Base-by-base conservation (phyloP, 2,329 filamentous ascomycete species). In the Coniochaeta sp. region DNA sequence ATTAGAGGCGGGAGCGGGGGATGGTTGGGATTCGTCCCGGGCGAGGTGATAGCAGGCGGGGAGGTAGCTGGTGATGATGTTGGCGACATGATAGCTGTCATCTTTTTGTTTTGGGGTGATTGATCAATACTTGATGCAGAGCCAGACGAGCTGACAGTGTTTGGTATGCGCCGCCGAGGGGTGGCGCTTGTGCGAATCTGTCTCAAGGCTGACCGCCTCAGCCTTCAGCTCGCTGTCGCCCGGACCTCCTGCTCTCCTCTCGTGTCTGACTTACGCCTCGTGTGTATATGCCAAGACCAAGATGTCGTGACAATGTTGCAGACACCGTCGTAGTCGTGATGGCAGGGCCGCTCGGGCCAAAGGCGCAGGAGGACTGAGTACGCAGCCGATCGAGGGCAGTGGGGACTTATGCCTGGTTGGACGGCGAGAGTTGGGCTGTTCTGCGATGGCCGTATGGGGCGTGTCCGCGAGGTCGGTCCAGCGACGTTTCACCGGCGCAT, bases 1-100 rank as follows among this genome's bases (percentile, higher is more conserved):
- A 84, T 80, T 63, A 86, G 71, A 43, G 83, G 82, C 63, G 82
- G 78, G 63, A 86, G 75, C 61, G 81, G 71, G 66, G 83, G 77
- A 67, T 82, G 81, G 66, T 78, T 81, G 61, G 81, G 73, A 70
- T 81, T 83, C 64, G 76, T 70, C 33, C 72, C 67, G 52, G 74
- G 74, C 58, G 78, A 77, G 47, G 76, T 69, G 63, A 77, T 73
- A 69, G 77, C 75, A 66, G 81, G 75, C 67, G 82, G 79, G 67
- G 83, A 83, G 38, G 79, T 76, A 65, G 79, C 76, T 67, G 81
- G 77, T 66, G 82, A 81, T 66, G 82, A 81, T 64, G 78, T 77
- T 66, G 81, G 77, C 69, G 82, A 83, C 79, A 86, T 82, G 70
- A 82, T 78, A 68, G 81, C 77, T 67, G 79, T 77, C 77, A 79